Percentiles rank a stretch among this genome's conserved stretches.
phyloP scores from a whole-genome alignment of 306 rosid species.

The Cucurbita maxima region DNA sequence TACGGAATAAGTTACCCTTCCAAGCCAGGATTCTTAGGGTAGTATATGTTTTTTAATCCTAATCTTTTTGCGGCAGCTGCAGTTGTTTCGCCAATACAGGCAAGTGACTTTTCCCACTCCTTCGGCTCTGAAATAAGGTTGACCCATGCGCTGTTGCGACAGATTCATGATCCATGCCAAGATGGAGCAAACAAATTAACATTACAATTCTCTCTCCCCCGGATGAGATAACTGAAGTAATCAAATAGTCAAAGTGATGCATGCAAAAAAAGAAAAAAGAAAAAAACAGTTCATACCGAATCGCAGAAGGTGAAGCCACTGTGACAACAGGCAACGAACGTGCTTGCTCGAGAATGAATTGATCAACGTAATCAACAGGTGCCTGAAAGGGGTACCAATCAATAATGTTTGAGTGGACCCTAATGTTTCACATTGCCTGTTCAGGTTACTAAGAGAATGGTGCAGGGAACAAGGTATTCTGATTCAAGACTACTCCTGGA shows the following conservation, averaged over 20 bases:
- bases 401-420: background rate
- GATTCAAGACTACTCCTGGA: background rate
- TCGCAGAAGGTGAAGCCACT: slow-evolving; percentile 89
- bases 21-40: slow-evolving; percentile 69
- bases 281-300: slow-evolving; percentile 29
- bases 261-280: no score
- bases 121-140: slow-evolving; percentile 40
- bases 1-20: slow-evolving; percentile 67
- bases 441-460: background rate
- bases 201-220: background rate
- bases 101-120: slow-evolving; percentile 55
- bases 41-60: slow-evolving; percentile 69
- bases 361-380: slow-evolving; percentile 62
- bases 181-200: background rate
- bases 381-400: slow-evolving; percentile 29
- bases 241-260: no score
- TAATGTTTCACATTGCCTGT: no score
- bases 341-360: slow-evolving; percentile 47
- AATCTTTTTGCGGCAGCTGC: slow-evolving; percentile 58
- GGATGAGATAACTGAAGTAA: background rate
- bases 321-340: slow-evolving; percentile 71
- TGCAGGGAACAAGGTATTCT: background rate
- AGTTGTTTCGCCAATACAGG: slow-evolving; percentile 97
- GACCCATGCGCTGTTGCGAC: slow-evolving; percentile 71
- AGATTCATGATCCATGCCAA: slow-evolving; percentile 12